Evolutionary conservation across 2,329 filamentous ascomycete species (phyloP).

Genomic region (Aspergillus tubingensis): DNA sequence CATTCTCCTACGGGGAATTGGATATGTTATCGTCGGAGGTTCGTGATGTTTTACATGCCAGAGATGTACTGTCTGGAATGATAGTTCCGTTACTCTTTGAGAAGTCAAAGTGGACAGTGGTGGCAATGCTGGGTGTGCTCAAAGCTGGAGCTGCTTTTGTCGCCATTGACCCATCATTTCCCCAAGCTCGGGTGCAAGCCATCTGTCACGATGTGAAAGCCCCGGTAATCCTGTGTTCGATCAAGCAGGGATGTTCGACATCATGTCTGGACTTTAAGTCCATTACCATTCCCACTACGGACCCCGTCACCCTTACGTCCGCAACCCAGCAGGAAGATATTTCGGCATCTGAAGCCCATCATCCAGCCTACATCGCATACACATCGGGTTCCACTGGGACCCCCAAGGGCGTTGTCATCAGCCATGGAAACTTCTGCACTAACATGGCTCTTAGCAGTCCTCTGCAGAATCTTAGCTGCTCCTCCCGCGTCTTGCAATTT

Average conservation of each 20-base stretch:
- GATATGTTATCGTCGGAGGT: background rate
- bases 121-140: conserved; percentile 24
- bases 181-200: conserved; percentile 35
- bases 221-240: conserved; percentile 18
- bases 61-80: background rate
- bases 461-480: background rate
- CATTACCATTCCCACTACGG: background rate
- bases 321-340: background rate
- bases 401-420: conserved; percentile 13
- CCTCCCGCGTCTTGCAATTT: conserved; percentile 3
- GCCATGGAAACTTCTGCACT: background rate
- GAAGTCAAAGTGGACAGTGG: conserved; percentile 9
- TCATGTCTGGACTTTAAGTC: too few species aligned
- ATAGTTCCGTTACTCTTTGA: conserved; percentile 1
- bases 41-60: background rate
- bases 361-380: conserved; percentile 9
- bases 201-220: conserved; percentile 21
- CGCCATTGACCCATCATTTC: conserved; percentile 32
- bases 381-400: conserved; percentile 19
- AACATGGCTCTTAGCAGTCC: background rate
- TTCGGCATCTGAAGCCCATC: background rate
- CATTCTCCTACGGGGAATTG: background rate
- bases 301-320: background rate
- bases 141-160: conserved; percentile 29
- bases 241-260: background rate